Conservation (phyloP, 345 rosid genomes). For the Salix koriyanagi region DNA sequence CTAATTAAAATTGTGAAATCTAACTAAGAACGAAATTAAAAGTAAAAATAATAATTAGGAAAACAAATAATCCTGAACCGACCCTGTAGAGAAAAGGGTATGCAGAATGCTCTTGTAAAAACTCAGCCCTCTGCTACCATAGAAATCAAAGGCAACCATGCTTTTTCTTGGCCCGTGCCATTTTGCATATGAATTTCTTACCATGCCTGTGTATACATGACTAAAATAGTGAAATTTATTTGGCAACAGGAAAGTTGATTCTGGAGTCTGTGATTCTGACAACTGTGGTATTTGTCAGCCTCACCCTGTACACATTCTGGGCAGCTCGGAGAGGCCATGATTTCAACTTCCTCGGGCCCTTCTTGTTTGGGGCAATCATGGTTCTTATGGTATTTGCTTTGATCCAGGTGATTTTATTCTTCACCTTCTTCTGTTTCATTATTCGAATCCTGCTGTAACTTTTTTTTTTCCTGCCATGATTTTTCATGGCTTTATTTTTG, state of each 20-base stretch:
- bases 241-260: constrained; percentile 65
- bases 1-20: too few relatives aligned
- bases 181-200: too few relatives aligned
- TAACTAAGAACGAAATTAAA: too few relatives aligned
- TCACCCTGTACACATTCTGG: constrained; percentile 90
- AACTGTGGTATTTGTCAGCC: constrained; percentile 59
- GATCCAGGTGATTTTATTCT: constrained; percentile 51
- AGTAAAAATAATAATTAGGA: too few relatives aligned
- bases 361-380: constrained; percentile 70
- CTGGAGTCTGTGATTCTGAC: constrained; percentile 75
- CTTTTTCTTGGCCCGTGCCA: too few relatives aligned
- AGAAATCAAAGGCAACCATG: too few relatives aligned
- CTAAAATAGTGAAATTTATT: neutral
- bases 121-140: too few relatives aligned
- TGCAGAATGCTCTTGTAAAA: too few relatives aligned
- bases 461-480: neutral
- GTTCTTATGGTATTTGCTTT: constrained; percentile 61
- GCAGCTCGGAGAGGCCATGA: constrained; percentile 86
- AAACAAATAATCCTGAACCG: too few relatives aligned
- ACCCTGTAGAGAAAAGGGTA: too few relatives aligned
- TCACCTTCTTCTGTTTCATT: neutral
- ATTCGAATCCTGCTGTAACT: too few relatives aligned
- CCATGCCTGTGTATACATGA: neutral
- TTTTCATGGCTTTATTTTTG: neutral
- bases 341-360: constrained; percentile 86